Base-by-base conservation (phyloP, 1,284 basidiomycete genomes). In the Trichosporon coremiiforme region DNA sequence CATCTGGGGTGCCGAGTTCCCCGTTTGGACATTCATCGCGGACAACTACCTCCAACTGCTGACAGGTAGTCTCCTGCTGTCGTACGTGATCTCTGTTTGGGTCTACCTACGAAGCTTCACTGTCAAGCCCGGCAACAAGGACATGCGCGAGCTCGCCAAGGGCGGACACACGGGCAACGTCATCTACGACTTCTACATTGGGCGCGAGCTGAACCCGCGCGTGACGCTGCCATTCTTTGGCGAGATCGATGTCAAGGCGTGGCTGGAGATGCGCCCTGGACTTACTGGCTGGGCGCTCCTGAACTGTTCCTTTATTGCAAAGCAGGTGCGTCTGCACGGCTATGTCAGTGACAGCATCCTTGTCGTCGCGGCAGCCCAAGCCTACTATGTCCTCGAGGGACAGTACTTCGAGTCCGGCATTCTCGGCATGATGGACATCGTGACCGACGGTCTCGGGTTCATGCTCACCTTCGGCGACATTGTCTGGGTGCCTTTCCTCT, bases 231-330 rank as follows among this genome's bases (percentile, higher is more conserved):
- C 67, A 6, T 38, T 68, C 67, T 38, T 68, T 22, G 67, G 67
- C 15, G 67, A 68, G 25, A 29, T 68, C 69, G 67, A 78, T 55
- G 71, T 83, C 71, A 71, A 74, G 66, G 68, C 76, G 13, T 75
- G 73, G 74, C 69, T 78, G 45, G 68, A 75, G 63, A 75, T 71
- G 53, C 65, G 73, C 25, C 71, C 73, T 2, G 67, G 67, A 17
- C 67, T 68, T 13, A 68, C 67, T 3, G 67, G 67, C 1, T 68
- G 67, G 67, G 35, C 17, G 12, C 47, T 68, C 5, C 62, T 68
- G 45, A 35, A 68, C 67, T 68, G 67, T 22, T 41, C 67, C 2
- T 68, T 68, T 33, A 64, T 68, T 47, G 67, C 67, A 2, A 68
- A 68, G 67, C 67, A 68, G 64, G 64, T 65, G 29, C 50, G 67